Base-by-base conservation (phyloP, 495 filamentous ascomycete species). In the Aspergillus olivimuriae region DNA sequence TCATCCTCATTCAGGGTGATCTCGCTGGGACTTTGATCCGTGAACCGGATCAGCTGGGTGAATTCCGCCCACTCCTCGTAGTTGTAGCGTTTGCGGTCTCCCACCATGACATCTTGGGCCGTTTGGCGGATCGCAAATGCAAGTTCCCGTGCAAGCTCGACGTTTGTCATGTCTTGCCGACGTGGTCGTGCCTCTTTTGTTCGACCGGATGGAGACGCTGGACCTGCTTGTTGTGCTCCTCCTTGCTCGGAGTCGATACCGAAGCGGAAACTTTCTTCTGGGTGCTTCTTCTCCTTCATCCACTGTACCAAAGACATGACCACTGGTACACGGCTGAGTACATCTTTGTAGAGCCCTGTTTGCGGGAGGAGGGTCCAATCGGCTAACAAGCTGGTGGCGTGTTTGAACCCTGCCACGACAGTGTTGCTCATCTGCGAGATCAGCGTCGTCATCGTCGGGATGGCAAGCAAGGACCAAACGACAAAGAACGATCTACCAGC, bases 401-500 rank as follows among this genome's bases (percentile, higher is more conserved):
- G 60, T 42, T 81, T 80, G 63, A 80, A 82, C 21, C 57, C 67
- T 4, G 60, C 56, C 14, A 83, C 74, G 32, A 84, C 58, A 0
- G 80, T 84, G 45, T 81, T 74, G 40, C 76, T 78, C 72, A 83
- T 78, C 53, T 81, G 75, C 14, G 68, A 72, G 24, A 84, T 76
- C 1, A 84, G 70, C 44, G 81, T 77, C 1, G 80, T 83, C 79
- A 84, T 83, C 2, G 80, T 84, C 1, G 80, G 80, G 4, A 84
- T 73, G 20, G 80, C 78, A 23, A 83, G 63, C 0, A 83, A 63
- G 4, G 72, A 75, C 90, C 90, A 97, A 48, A 94, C 80, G 6
- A 97, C 84, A 62, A 94, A 95, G 55, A 95, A 91, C 0, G 87
- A 75, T 43, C 83, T 82, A 1, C 83, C 86, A 2, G 82, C 72